Evolutionary conservation across 257 asterid genomes (phyloP), one percentile per base, ranked within the genome.

Genomic region (Fraxinus pennsylvanica): DNA sequence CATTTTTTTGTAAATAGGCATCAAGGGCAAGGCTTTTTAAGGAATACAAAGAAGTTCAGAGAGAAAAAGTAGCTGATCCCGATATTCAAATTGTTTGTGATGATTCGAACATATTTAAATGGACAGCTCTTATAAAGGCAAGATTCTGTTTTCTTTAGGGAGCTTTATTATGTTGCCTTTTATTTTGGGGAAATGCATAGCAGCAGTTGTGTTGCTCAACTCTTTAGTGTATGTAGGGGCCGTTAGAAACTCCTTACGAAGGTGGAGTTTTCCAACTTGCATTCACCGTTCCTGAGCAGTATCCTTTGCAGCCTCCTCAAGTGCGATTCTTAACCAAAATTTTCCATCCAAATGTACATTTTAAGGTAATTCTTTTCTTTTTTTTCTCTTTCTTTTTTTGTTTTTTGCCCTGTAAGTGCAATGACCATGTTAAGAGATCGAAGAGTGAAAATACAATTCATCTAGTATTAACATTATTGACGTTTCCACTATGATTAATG

Each of bases 271-370:
- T 96, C 87, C 99, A 93, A 92, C 97, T 96, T 59, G 97, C 97
- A 4, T 89, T 96, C 81, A 85, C 98, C n/a, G 97, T 96, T 21
- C 98, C 98, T 3, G 98, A 96, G 91, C 98, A 91, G 87, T 96
- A 96, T 87, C 98, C 99, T 74, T 84, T 96, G 94, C 97, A 92
- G 87, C 97, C 99, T 38, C 98, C 98, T 81, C 99, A 96, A 96
- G 98, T 93, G 87, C 90, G 97, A 78, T 96, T 93, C 90, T 86
- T 96, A 81, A 96, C 99, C 81, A 96, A 96, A 86, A 96, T 96
- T 76, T 96, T 96, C 86, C 99, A 96, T 83, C 97, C 99, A 41
- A 96, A 96, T 81, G 99, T 96, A 54, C 99, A 96, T 84, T 96
- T 96, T 87, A 96, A 96, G 99, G 99, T 96, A 84, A 69, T 36